Base-by-base conservation (phyloP, 768 basidiomycete species). In the Hygrophorus russula region DNA sequence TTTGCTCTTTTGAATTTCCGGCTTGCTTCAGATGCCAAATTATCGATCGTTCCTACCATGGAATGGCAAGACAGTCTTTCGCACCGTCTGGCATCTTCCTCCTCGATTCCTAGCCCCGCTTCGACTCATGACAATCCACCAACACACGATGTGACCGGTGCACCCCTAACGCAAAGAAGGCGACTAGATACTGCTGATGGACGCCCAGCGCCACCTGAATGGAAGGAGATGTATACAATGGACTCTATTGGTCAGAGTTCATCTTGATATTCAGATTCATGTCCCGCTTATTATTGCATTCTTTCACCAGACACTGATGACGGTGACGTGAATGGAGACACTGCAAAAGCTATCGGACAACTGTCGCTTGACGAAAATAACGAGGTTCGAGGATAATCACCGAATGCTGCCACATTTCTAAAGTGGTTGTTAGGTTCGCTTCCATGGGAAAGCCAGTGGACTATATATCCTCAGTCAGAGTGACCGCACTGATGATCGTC, bases 1-100 rank as follows among this genome's bases (percentile, higher is more conserved):
- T 3, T 15, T 36, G 35, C 13, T 2, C 14, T 36, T 8, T 19
- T 15, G 11, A 15, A 18, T 29, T 4, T 48, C 7, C 41, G 5
- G n/a, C 12, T 39, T 41, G 42, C 10, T 42, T n/a, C 48, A 82
- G 81, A 78, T 55, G 71, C 73, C 39, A 69, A 70, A 10, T 66
- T 78, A 47, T 73, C 77, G 17, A 71, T 76, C 13, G 68, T 74
- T 19, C 84, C 84, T 5, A 83, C 80, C 0, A 62, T 71, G 46
- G 82, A 87, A 56, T 87, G 84, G 84, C 84, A 87, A 56, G 82
- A 87, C 39, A 77, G 71, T 43, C 66, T 87, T 13, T 74, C 78
- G 17, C 68, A 68, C 47, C 70, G 71, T 5, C 59, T 85, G 37
- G 68, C 68, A 5, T 65, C 60, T 13, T 42, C 30, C 14, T 46